Evolutionary conservation across 2,329 filamentous ascomycete species (phyloP).

Genomic region (Calonectria ilicicola): DNA sequence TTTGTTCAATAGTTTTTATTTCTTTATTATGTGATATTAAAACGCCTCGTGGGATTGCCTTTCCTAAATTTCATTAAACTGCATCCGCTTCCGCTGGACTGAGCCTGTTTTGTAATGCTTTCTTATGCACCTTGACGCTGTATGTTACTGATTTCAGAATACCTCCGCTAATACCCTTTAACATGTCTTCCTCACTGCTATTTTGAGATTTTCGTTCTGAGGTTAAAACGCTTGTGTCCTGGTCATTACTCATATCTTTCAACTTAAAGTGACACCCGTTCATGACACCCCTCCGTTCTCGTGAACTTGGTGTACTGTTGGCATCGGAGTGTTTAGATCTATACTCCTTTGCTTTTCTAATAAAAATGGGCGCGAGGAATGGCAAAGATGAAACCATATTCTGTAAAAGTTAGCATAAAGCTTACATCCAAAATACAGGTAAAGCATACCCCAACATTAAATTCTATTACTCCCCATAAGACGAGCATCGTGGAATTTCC

Average conservation of each 20-base stretch:
- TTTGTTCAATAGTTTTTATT: not conserved
- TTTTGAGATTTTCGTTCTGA: constrained; percentile 40
- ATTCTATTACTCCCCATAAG: constrained; percentile 68
- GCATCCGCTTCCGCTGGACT: not conserved
- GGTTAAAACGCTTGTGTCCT: constrained; percentile 46
- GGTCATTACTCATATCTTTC: constrained; percentile 50
- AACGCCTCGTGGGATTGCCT: not conserved
- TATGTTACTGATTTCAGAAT: constrained; percentile 58
- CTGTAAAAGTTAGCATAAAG: constrained; percentile 39
- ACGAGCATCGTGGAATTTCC: constrained; percentile 68
- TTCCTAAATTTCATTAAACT: not conserved
- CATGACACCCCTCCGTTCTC: constrained; percentile 40
- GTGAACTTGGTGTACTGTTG: constrained; percentile 43
- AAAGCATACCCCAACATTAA: constrained; percentile 65
- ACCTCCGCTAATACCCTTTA: constrained; percentile 42
- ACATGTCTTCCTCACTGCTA: constrained; percentile 55
- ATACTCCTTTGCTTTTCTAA: constrained; percentile 57
- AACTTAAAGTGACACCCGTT: constrained; percentile 52
- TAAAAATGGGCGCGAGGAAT: constrained; percentile 57
- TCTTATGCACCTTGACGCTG: constrained; percentile 50
- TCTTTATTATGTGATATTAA: not conserved
- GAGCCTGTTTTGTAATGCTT: not conserved
- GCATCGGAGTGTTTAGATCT: constrained; percentile 51
- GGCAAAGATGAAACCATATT: constrained; percentile 61
- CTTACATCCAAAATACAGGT: not conserved